A percentile compares a stretch with the other conserved stretches of the same genome.
Evolutionary conservation across 164 flowering plant genomes (phyloP).

Genomic region (Berberis thunbergii): DNA sequence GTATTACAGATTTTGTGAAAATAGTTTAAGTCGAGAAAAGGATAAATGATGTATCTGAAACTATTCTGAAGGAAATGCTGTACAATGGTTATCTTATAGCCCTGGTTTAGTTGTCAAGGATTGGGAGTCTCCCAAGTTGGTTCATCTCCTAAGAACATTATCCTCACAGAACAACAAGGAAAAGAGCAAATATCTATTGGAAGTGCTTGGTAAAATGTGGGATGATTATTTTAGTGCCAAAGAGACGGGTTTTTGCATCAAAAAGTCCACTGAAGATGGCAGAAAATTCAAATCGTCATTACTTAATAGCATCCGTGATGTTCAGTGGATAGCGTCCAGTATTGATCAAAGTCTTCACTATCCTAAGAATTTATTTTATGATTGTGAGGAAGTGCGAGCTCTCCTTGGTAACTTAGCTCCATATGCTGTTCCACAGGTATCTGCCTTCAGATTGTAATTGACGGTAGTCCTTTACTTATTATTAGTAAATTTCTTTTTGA

Average conservation of each 20-base stretch:
- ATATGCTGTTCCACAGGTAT: conserved; percentile 83
- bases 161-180: conserved; percentile 30
- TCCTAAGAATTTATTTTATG: conserved; percentile 71
- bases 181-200: conserved; percentile 53
- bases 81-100: conserved; percentile 20
- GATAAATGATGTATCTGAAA: conserved; percentile 26
- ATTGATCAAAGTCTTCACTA: conserved; percentile 58
- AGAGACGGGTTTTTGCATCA: conserved; percentile 29
- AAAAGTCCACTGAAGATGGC: conserved; percentile 20
- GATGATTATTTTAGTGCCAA: conserved; percentile 57
- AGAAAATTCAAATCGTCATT: conserved; percentile 54
- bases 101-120: conserved; percentile 36
- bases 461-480: no score
- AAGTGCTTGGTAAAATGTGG: conserved; percentile 73
- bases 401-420: conserved; percentile 72
- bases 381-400: conserved; percentile 63
- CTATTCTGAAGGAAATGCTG: conserved; percentile 14
- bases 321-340: conserved; percentile 61
- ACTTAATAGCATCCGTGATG: conserved; percentile 34
- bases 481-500: no score
- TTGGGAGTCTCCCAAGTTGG: conserved; percentile 83
- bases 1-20: conserved; percentile 79
- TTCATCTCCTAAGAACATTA: conserved; percentile 35
- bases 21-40: conserved; percentile 44
- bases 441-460: conserved; percentile 7